A percentile compares a stretch with the other conserved stretches of the same genome.
Conservation (phyloP, 2,329 filamentous ascomycete species). For the Fusarium incarnatum region DNA sequence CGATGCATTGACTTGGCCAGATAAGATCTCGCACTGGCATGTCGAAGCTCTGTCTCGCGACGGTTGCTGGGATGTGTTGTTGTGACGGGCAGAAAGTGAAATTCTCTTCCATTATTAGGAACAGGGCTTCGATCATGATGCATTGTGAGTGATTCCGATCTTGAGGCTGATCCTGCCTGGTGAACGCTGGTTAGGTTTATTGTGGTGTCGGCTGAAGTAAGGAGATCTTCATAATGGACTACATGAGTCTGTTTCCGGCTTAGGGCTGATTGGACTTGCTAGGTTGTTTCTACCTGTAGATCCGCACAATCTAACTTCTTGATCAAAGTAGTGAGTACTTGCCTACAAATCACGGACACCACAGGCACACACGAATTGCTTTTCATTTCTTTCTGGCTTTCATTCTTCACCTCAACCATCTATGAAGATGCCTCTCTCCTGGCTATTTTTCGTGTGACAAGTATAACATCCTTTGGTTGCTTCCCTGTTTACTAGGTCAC, state of each 20-base stretch:
- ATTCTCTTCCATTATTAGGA: accelerated
- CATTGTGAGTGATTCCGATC: background rate
- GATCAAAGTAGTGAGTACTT: background rate
- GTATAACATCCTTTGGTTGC: background rate
- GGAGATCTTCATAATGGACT: background rate
- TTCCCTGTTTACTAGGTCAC: background rate
- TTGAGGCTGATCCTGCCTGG: accelerated
- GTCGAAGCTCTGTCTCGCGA: slow-evolving; percentile 14
- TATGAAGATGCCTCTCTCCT: accelerated
- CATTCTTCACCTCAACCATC: accelerated
- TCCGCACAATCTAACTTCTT: too few species aligned
- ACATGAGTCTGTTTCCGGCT: background rate
- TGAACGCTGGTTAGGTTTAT: background rate
- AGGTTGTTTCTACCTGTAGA: accelerated
- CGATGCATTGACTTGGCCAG: slow-evolving; percentile 4
- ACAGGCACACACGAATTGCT: background rate
- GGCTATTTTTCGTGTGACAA: background rate
- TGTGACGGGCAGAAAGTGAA: background rate
- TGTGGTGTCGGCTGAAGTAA: background rate
- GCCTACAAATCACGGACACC: accelerated
- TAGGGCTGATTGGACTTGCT: background rate
- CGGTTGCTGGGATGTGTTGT: background rate
- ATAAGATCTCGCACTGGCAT: slow-evolving; percentile 13
- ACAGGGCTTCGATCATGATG: accelerated
- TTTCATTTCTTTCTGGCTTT: background rate